Conservation (phyloP, 495 filamentous ascomycete genomes). For the Lophiotrema nucula region DNA sequence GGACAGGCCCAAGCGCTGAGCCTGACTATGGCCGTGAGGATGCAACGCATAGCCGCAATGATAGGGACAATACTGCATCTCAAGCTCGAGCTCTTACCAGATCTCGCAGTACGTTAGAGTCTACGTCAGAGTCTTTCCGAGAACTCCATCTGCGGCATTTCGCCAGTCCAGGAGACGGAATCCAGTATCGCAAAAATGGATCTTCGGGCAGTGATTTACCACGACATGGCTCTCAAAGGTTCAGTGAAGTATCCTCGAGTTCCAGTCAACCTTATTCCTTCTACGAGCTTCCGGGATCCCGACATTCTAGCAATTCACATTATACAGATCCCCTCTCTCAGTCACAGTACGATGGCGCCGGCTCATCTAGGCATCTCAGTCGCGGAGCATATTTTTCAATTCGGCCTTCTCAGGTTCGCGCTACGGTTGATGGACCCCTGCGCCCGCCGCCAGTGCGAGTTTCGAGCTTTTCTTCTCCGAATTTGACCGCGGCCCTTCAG, state of each 20-base stretch:
- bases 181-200: no score
- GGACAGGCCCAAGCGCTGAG: neutral
- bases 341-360: slow-evolving; percentile 29
- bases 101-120: no score
- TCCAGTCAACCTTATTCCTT: slow-evolving; percentile 18
- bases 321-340: neutral
- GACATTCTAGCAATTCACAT: slow-evolving; percentile 21
- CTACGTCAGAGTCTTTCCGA: neutral
- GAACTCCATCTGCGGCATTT: neutral
- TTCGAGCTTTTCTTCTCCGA: slow-evolving; percentile 20
- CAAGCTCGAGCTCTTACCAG: no score
- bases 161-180: no score
- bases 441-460: neutral
- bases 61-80: no score
- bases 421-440: neutral
- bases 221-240: neutral
- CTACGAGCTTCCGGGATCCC: slow-evolving; percentile 24
- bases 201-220: no score
- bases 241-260: slow-evolving; percentile 17
- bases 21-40: neutral
- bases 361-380: slow-evolving; percentile 9
- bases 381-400: slow-evolving; percentile 18
- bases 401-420: slow-evolving; percentile 9
- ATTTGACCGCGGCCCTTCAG: slow-evolving; percentile 1
- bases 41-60: no score